Evolutionary conservation across 345 rosid species (phyloP).

Genomic region (Laguncularia racemosa): DNA sequence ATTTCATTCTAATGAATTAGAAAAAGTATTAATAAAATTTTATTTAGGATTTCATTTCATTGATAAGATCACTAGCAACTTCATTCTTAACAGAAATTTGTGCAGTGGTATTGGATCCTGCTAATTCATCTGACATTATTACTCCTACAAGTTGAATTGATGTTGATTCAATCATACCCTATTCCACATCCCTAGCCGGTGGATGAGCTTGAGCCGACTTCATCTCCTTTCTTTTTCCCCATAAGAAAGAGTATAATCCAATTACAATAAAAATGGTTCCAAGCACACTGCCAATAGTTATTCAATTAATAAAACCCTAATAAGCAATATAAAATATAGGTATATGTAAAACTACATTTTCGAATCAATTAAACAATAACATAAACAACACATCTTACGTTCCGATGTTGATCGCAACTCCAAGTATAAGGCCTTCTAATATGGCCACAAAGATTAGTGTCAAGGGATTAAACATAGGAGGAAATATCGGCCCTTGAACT

Average conservation of each 20-base stretch:
- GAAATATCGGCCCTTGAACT: slow-evolving; percentile 42
- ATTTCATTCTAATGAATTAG: no score
- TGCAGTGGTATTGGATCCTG: slow-evolving; percentile 26
- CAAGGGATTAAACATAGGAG: slow-evolving; percentile 49
- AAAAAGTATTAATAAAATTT: no score
- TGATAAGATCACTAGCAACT: no score
- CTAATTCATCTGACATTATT: no score
- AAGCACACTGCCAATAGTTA: slow-evolving; percentile 16
- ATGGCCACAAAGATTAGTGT: slow-evolving; percentile 31
- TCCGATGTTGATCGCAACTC: slow-evolving; percentile 25
- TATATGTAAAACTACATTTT: not conserved
- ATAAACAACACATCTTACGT: slow-evolving; percentile 15
- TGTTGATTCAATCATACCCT: no score
- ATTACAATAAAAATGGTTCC: slow-evolving; percentile 29
- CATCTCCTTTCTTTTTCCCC: slow-evolving; percentile 27
- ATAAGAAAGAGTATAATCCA: slow-evolving; percentile 35
- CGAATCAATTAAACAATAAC: not conserved
- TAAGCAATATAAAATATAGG: not conserved
- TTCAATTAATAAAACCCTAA: not conserved
- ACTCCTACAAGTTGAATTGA: not conserved
- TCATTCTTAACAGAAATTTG: no score
- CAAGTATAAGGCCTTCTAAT: slow-evolving; percentile 28
- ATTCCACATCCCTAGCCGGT: slow-evolving; percentile 1
- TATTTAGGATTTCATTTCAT: no score
- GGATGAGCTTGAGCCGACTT: not conserved